Percentiles rank a stretch among this genome's conserved stretches.
phyloP scores from a whole-genome alignment of 345 rosid species.

The Dipteronia dyeriana region DNA sequence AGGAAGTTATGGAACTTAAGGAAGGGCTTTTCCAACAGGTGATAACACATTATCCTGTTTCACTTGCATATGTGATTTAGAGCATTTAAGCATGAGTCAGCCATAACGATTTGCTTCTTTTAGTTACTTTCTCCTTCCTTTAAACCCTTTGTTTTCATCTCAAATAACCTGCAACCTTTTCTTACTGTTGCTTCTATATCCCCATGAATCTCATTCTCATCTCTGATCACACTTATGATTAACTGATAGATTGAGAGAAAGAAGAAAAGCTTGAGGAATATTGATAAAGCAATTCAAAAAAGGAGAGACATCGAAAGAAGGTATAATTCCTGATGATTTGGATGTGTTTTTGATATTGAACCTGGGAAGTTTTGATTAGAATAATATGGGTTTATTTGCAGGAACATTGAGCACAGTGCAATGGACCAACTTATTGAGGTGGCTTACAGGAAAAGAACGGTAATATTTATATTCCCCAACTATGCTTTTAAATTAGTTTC shows the following conservation, averaged over 20 bases:
- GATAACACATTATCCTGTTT: conserved; percentile 1
- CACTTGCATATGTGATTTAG: neutral
- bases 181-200: neutral
- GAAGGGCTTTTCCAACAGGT: conserved; percentile 79
- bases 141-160: neutral
- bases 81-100: conserved; percentile 2
- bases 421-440: conserved; percentile 86
- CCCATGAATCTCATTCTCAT: conserved; percentile 1
- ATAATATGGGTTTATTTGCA: conserved; percentile 39
- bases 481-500: neutral
- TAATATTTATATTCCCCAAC: conserved; percentile 31
- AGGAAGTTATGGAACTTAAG: conserved; percentile 66
- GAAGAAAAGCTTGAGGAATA: conserved; percentile 62
- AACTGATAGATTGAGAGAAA: conserved; percentile 56
- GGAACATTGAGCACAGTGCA: conserved; percentile 71
- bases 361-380: conserved; percentile 15
- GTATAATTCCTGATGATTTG: conserved; percentile 38
- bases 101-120: neutral
- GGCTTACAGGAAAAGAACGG: conserved; percentile 84
- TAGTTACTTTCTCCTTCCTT: neutral
- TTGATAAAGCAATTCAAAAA: conserved; percentile 54
- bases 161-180: neutral
- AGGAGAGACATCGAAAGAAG: conserved; percentile 60
- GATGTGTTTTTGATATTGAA: conserved; percentile 16
- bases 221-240: conserved; percentile 20